Percentiles rank a stretch among this genome's conserved stretches.
These are phyloP conservation scores for Exserohilum rostratum DNA, from an alignment of 2,329 filamentous ascomycete species.

Conservation along the genomic window DNA sequence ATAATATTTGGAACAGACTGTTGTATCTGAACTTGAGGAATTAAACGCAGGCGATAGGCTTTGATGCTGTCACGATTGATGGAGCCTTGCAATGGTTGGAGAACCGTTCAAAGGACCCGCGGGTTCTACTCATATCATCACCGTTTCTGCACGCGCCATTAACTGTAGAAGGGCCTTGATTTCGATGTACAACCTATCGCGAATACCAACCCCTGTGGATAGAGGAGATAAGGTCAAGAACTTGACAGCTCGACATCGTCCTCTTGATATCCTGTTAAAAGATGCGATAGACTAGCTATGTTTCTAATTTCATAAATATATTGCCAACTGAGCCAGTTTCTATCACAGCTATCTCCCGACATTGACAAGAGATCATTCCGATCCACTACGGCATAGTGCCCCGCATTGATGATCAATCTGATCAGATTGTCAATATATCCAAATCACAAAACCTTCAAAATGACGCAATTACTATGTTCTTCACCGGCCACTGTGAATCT, in stretches of 20 bases:
- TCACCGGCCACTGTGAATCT: constrained; percentile 56
- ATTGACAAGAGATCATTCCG: constrained; percentile 54
- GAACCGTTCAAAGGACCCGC: constrained; percentile 51
- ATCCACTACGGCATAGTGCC: constrained; percentile 58
- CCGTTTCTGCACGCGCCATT: constrained; percentile 57
- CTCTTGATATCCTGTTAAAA: neutral
- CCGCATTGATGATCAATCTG: constrained; percentile 55
- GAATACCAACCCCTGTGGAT: constrained; percentile 24
- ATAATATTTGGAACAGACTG: neutral
- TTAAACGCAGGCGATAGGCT: constrained; percentile 52
- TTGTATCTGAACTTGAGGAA: constrained; percentile 26
- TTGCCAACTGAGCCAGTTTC: constrained; percentile 43
- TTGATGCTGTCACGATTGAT: constrained; percentile 54
- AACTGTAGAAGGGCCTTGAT: constrained; percentile 54
- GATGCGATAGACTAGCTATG: neutral
- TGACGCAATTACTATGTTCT: constrained; percentile 53
- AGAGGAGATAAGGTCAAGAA: constrained; percentile 28
- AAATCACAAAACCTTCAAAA: constrained; percentile 48
- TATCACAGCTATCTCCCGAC: constrained; percentile 52
- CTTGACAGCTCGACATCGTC: neutral
- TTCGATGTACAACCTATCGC: constrained; percentile 54
- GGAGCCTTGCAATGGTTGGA: constrained; percentile 51
- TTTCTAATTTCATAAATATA: neutral
- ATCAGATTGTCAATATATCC: constrained; percentile 46
- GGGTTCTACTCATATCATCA: constrained; percentile 54